Evolutionary conservation across 2,329 filamentous ascomycete genomes (phyloP), one percentile per base, ranked within the genome.

Genomic region (Aaosphaeria arxii): DNA sequence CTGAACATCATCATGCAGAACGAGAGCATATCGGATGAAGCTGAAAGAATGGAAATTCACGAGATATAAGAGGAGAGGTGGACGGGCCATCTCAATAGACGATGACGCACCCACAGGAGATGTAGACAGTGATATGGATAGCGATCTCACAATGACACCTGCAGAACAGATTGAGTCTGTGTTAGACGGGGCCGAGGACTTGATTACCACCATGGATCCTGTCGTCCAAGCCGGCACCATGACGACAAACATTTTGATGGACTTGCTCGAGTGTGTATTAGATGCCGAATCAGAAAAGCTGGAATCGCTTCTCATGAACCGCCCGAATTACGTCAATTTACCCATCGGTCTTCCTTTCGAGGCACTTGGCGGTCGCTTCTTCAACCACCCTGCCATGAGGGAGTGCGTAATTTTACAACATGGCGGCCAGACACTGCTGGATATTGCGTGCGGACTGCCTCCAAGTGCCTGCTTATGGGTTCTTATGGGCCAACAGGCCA

Each of bases 11-110:
- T 13, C 31, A 35, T n/a, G 5, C 30, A 69, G 66, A 1, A 70
- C 64, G 5, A 53, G 67, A 44, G 64, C 67, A 9, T 70, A 69
- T 53, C 60, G 66, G 11, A 66, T 67, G 62, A 70, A 67, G 45
- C 39, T 70, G 36, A 67, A 66, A 49, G 66, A 70, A 47, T 70
- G 66, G 66, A 64, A 64, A 1, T 54, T 63, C 1, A 60, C 59
- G 50, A 61, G 63, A 43, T 54, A 65, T 33, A 56, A 53, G n/a
- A 44, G 17, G 17, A 24, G 17, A 24, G 17, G 17, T 24, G 17
- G 17, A 24, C 17, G 17, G 17, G 39, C 30, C 24, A 13, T 24
- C 40, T 11, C 9, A 29, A 24, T 24, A 24, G 17, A 24, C 17
- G 17, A 24, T 24, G 17, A 24, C 17, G 17, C 17, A 24, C 17